A percentile compares a stretch with the other conserved stretches of the same genome.
These are phyloP conservation scores for Phytopythium mirpurense DNA, from an alignment of 352 stramenopile genomes.

Conservation along the genomic window DNA sequence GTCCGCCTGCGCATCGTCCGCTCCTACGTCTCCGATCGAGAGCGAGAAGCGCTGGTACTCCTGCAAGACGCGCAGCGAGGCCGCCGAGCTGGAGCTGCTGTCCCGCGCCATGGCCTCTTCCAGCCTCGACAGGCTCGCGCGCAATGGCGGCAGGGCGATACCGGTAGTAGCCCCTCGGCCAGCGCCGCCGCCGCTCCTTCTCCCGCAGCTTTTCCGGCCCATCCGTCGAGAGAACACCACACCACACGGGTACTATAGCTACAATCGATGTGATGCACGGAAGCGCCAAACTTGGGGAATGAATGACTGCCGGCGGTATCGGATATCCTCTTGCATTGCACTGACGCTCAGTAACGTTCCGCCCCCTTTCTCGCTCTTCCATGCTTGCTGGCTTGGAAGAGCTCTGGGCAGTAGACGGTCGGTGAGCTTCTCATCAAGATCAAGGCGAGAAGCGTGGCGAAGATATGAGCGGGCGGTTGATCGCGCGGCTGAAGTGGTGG, in stretches of 20 bases:
- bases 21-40: too few relatives aligned
- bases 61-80: neutral
- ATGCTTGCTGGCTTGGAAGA: neutral
- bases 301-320: neutral
- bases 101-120: constrained; percentile 2
- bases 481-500: too few relatives aligned
- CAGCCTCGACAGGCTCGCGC: constrained; percentile 2
- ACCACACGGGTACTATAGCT: too few relatives aligned
- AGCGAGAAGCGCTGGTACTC: neutral
- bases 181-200: neutral
- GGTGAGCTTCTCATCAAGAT: too few relatives aligned
- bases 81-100: neutral
- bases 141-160: neutral
- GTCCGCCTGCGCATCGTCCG: neutral
- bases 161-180: neutral
- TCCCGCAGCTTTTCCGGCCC: neutral
- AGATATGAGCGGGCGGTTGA: too few relatives aligned
- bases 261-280: too few relatives aligned
- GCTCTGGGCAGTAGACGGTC: neutral
- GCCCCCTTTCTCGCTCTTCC: constrained; percentile 3
- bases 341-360: too few relatives aligned
- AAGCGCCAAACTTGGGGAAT: neutral
- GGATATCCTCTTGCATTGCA: too few relatives aligned
- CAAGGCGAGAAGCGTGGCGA: too few relatives aligned
- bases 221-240: neutral